Base-by-base conservation (phyloP, 805 yeast genomes). In the Lipomyces starkeyi region DNA sequence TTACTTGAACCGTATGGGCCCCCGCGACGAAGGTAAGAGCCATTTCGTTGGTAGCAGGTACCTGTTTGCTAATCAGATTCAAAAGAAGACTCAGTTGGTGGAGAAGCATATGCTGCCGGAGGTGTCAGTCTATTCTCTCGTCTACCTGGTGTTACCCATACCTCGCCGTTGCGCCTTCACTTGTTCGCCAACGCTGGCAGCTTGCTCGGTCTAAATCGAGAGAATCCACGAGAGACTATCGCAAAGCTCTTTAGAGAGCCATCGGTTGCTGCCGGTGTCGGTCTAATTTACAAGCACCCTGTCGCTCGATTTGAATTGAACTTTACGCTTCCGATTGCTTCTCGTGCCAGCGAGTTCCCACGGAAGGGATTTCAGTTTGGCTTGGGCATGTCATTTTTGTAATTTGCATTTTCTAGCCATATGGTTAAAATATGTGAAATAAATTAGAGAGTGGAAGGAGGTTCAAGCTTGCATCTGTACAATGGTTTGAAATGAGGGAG, bases 341-440 rank as follows among this genome's bases (percentile, higher is more conserved):
- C 84, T 0, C 84, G 85, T 67, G 77, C 79, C 4, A 78, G 80
- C 54, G 91, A 87, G 72, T 77, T 81, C 3, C 74, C 82, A 13
- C 82, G 89, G 73, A 88, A 88, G 69, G 93, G 93, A 0, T 77
- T 90, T 37, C 91, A 87, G 74, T 86, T 86, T 71, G 91, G 91
- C 32, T 81, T 87, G 54, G 91, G 91, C 0, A 73, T 87, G 62
- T 83, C 86, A 35, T 87, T 87, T 74, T 75, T 87, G 79, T 88
- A 78, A 75, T 58, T 59, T 32, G 25, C 47, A 20, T 43, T 20
- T n/a, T 20, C 20, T 27, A 20, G 17, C 34, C 17, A 17, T 25
- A 20, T 17, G 49, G 49, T 14, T n/a, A n/a, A 1, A 43, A 43
- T n/a, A 43, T 43, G 49, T 43, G 20, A 43, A 43, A 17, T 8